Conservation (phyloP, 805 yeast species). For the Komagataella phaffii region DNA sequence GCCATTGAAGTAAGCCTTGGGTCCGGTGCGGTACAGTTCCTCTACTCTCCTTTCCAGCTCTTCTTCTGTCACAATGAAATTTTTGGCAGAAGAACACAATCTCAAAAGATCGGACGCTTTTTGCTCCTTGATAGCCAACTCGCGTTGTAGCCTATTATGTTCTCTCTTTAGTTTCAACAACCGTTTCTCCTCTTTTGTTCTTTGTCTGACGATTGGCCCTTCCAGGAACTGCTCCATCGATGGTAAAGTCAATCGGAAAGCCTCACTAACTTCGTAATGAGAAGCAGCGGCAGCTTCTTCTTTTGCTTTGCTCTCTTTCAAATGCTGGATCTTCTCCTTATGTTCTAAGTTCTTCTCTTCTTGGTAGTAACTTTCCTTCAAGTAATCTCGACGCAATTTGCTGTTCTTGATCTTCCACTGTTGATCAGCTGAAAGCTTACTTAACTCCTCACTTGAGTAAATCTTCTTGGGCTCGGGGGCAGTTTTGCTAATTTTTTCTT, state of each 20-base stretch:
- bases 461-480: slow-evolving; percentile 30
- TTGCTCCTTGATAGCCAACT: slow-evolving; percentile 36
- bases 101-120: slow-evolving; percentile 48
- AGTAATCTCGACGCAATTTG: slow-evolving; percentile 59
- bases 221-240: slow-evolving; percentile 54
- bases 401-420: slow-evolving; percentile 38
- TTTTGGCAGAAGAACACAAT: slow-evolving; percentile 56
- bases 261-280: slow-evolving; percentile 30
- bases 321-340: slow-evolving; percentile 15
- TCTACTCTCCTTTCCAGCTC: slow-evolving; percentile 46
- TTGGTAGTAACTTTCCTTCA: slow-evolving; percentile 39
- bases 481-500: slow-evolving; percentile 40
- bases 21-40: slow-evolving; percentile 7
- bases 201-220: slow-evolving; percentile 58
- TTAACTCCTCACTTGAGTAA: slow-evolving; percentile 18
- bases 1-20: background rate
- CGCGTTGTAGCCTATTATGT: slow-evolving; percentile 48
- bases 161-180: slow-evolving; percentile 43
- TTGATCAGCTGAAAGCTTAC: slow-evolving; percentile 20
- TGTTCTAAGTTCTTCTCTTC: slow-evolving; percentile 23
- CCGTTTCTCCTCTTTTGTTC: slow-evolving; percentile 59
- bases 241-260: slow-evolving; percentile 62
- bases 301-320: slow-evolving; percentile 11
- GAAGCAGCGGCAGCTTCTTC: slow-evolving; percentile 17
- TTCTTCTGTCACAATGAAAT: slow-evolving; percentile 62